These are phyloP conservation scores for Tricholoma sp. DNA, from an alignment of 768 basidiomycete genomes.

Conservation along the genomic window DNA sequence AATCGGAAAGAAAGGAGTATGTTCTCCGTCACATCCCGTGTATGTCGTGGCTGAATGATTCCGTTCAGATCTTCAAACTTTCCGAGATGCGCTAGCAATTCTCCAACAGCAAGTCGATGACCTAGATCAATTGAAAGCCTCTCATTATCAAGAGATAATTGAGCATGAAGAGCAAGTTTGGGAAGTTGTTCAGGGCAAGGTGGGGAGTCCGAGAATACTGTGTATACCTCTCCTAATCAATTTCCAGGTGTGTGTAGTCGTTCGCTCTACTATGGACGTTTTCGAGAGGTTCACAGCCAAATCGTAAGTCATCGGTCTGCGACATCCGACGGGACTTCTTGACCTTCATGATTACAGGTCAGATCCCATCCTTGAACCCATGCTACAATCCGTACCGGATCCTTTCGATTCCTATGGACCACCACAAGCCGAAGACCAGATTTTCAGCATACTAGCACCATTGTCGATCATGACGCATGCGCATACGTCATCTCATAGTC, in stretches of 20 bases:
- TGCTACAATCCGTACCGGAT: conserved; percentile 87
- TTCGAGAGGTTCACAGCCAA: conserved; percentile 85
- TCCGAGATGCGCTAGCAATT: conserved; percentile 75
- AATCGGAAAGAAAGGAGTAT: conserved; percentile 81
- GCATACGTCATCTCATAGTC: conserved; percentile 53
- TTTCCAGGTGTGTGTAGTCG: conserved; percentile 68
- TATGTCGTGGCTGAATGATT: conserved; percentile 7
- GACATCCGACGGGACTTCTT: conserved; percentile 9
- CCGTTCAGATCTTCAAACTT: conserved; percentile 73
- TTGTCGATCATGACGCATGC: conserved; percentile 62
- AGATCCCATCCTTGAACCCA: conserved; percentile 86
- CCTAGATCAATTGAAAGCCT: conserved; percentile 76
- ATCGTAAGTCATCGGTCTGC: conserved; percentile 51
- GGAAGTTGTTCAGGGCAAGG: conserved; percentile 86
- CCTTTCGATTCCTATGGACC: conserved; percentile 92
- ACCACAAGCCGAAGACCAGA: conserved; percentile 82
- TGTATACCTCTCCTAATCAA: conserved; percentile 8
- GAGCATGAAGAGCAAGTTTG: conserved; percentile 96
- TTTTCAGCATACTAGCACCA: conserved; percentile 90
- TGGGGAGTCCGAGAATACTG: conserved; percentile 22
- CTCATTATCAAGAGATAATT: conserved; percentile 84
- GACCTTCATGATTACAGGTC: conserved; percentile 40
- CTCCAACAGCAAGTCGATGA: conserved; percentile 90
- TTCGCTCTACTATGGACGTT: conserved; percentile 88
- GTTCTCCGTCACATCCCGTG: conserved; percentile 19